phyloP scores from a whole-genome alignment of 306 rosid genomes.

The Inga laurina region DNA sequence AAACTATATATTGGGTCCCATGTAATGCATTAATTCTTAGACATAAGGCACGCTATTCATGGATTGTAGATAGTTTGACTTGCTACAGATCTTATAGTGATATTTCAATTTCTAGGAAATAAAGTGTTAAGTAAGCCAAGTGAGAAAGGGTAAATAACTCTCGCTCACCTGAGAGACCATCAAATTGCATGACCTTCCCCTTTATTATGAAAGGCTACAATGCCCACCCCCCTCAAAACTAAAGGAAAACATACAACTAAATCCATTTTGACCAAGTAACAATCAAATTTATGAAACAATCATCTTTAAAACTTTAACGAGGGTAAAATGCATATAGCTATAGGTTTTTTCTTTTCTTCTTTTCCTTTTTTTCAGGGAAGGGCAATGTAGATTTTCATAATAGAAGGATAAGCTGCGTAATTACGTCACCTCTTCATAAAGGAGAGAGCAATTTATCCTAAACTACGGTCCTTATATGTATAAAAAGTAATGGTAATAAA shows the following conservation, averaged over 20 bases:
- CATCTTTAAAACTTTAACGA: not conserved
- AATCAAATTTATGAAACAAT: not conserved
- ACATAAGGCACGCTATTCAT: not conserved
- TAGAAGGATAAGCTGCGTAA: not conserved
- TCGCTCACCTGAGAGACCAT: not conserved
- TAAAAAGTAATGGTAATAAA: not conserved
- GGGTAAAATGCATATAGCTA: not conserved
- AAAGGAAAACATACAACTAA: not conserved
- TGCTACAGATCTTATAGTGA: not conserved
- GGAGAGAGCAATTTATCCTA: not conserved
- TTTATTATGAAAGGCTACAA: not conserved
- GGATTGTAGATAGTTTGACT: not conserved
- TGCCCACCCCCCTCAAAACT: not conserved
- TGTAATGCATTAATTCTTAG: not conserved
- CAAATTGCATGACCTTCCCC: not conserved
- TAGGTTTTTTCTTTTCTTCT: not conserved
- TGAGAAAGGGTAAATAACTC: not conserved
- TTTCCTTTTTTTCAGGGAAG: not conserved
- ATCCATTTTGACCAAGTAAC: not conserved
- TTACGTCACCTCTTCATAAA: not conserved
- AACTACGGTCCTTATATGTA: not conserved
- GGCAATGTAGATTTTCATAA: not conserved
- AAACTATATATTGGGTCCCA: not conserved
- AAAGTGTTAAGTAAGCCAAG: not conserved
- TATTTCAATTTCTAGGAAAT: not conserved